These are phyloP conservation scores for Eleusine indica DNA, from an alignment of 176 grass and related monocot species.

Conservation along the genomic window DNA sequence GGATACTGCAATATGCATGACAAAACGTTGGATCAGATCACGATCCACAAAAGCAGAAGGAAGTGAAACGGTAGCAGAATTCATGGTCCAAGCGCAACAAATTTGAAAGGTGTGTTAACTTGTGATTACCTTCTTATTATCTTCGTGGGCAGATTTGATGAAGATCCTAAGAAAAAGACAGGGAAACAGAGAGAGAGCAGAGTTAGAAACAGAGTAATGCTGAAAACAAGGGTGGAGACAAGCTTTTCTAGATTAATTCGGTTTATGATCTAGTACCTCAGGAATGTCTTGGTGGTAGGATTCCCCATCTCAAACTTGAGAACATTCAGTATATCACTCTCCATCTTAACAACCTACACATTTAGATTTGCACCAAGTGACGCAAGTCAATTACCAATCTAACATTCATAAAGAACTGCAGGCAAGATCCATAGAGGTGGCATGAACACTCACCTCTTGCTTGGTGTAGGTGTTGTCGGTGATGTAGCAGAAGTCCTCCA, in stretches of 20 bases:
- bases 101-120: neutral
- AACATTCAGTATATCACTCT: conserved; percentile 56
- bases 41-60: conserved; percentile 9
- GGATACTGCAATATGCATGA: conserved; percentile 51
- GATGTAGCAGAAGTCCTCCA: conserved; percentile 77
- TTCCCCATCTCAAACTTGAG: conserved; percentile 89
- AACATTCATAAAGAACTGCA: neutral
- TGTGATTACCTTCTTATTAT: conserved; percentile 50
- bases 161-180: conserved; percentile 56
- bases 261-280: conserved; percentile 43
- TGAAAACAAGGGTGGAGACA: neutral
- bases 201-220: conserved; percentile 14
- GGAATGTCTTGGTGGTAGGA: conserved; percentile 83
- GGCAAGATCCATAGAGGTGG: conserved; percentile 12
- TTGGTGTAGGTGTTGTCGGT: conserved; percentile 70
- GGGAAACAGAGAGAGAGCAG: neutral
- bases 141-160: conserved; percentile 65
- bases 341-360: conserved; percentile 57
- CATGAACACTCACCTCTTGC: conserved; percentile 46
- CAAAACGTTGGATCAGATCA: conserved; percentile 11
- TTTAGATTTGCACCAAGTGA: neutral
- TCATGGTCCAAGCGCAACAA: conserved; percentile 2
- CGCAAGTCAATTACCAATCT: conserved; percentile 2
- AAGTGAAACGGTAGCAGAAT: neutral
- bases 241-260: neutral